Conservation (phyloP, 352 stramenopile genomes). For the Phytophthora europaea region DNA sequence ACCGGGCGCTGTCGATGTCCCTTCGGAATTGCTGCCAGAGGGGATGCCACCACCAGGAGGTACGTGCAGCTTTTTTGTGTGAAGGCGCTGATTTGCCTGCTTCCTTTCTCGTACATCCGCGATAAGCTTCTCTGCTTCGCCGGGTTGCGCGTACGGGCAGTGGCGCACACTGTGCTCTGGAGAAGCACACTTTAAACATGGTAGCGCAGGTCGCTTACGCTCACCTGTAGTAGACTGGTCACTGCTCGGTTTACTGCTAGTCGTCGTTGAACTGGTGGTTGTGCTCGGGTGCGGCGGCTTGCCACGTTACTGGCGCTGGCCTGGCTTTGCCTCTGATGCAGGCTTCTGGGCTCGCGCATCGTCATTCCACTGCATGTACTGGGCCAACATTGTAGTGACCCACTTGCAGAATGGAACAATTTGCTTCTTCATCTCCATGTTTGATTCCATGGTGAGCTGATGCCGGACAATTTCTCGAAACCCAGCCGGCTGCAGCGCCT, state of each 20-base stretch:
- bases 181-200: neutral
- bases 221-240: neutral
- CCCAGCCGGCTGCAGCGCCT: constrained; percentile 1
- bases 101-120: neutral
- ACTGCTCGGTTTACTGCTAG: neutral
- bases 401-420: constrained; percentile 12
- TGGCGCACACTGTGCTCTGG: neutral
- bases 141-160: neutral
- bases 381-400: constrained; percentile 5
- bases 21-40: neutral
- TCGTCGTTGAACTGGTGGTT: neutral
- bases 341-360: neutral
- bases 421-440: constrained; percentile 10
- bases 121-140: neutral
- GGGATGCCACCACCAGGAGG: neutral
- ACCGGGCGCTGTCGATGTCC: neutral
- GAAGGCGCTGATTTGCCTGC: neutral
- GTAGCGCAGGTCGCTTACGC: neutral
- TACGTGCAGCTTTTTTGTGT: neutral
- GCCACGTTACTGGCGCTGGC: neutral
- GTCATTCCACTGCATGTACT: constrained; percentile 7
- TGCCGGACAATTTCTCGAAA: constrained; percentile 7
- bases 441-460: constrained; percentile 9
- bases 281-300: neutral
- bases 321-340: neutral